A percentile compares a stretch with the other conserved stretches of the same genome.
Evolutionary conservation across 148 eudicot species (phyloP).

Genomic region (Persicaria tinctoria): DNA sequence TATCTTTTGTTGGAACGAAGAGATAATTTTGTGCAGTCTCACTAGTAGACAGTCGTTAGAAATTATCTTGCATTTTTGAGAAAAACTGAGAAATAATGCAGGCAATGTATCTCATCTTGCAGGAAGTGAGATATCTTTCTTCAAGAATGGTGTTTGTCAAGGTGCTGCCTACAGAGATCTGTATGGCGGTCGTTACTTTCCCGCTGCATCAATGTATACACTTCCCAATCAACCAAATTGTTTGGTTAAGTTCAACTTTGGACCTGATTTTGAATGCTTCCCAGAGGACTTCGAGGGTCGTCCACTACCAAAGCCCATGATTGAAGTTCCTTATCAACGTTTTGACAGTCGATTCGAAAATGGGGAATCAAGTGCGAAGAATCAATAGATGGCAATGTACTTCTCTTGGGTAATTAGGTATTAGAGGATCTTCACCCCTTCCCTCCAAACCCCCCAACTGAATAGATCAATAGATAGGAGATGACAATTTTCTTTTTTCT

Average conservation of each 20-base stretch:
- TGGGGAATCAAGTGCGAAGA: constrained; percentile 67
- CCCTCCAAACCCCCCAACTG: neutral
- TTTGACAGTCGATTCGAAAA: constrained; percentile 61
- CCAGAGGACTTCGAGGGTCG: constrained; percentile 79
- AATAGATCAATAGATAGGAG: neutral
- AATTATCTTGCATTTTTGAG: neutral
- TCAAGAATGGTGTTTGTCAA: constrained; percentile 83
- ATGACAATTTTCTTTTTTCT: neutral
- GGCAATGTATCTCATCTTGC: constrained; percentile 23
- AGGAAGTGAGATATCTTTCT: constrained; percentile 95
- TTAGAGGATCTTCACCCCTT: neutral
- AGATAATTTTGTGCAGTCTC: neutral
- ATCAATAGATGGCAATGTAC: constrained; percentile 23
- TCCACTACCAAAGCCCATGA: constrained; percentile 77
- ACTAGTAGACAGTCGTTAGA: neutral
- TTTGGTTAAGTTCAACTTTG: constrained; percentile 85
- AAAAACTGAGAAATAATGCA: neutral
- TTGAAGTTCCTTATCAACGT: constrained; percentile 87
- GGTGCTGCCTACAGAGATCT: constrained; percentile 85
- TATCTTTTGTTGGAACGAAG: neutral
- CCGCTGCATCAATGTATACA: constrained; percentile 98
- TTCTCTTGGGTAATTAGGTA: constrained; percentile 6
- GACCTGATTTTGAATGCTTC: constrained; percentile 79
- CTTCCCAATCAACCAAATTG: constrained; percentile 96
- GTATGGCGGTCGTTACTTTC: constrained; percentile 85